phyloP scores from a whole-genome alignment of 148 eudicot species.

The Oxyria digyna region DNA sequence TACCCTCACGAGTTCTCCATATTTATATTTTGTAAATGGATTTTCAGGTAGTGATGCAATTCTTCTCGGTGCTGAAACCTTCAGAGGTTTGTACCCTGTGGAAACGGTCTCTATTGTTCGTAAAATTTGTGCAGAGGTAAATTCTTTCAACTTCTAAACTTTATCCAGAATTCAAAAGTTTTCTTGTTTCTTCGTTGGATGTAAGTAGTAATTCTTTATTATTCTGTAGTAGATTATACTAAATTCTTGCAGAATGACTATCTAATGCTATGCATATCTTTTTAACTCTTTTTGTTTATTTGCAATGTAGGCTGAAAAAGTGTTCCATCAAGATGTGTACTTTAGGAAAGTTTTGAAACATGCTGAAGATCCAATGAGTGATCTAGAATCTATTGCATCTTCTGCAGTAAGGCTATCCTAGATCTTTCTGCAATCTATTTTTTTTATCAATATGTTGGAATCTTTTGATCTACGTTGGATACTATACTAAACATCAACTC shows the following conservation, averaged over 20 bases:
- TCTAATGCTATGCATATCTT: background rate
- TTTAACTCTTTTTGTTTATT: background rate
- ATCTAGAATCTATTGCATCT: slow-evolving; percentile 65
- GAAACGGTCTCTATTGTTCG: slow-evolving; percentile 82
- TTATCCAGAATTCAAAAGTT: background rate
- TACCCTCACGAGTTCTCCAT: background rate
- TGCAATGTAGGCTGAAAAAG: slow-evolving; percentile 53
- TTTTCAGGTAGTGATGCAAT: slow-evolving; percentile 89
- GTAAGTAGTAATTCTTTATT: background rate
- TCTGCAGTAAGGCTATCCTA: slow-evolving; percentile 39
- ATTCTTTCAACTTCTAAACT: background rate
- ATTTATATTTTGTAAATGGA: background rate
- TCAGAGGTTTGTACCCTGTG: slow-evolving; percentile 78
- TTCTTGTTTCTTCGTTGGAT: background rate
- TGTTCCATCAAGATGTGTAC: slow-evolving; percentile 61
- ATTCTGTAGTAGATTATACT: background rate
- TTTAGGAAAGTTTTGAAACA: slow-evolving; percentile 58
- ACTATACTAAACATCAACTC: background rate
- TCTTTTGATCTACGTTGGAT: background rate
- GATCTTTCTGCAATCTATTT: background rate
- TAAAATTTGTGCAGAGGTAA: slow-evolving; percentile 90
- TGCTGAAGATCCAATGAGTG: slow-evolving; percentile 66
- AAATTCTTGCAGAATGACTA: background rate
- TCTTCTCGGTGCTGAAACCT: slow-evolving; percentile 96
- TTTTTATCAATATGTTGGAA: background rate